These are phyloP conservation scores for Cercophora newfieldiana DNA, from an alignment of 495 filamentous ascomycete genomes.

Conservation along the genomic window DNA sequence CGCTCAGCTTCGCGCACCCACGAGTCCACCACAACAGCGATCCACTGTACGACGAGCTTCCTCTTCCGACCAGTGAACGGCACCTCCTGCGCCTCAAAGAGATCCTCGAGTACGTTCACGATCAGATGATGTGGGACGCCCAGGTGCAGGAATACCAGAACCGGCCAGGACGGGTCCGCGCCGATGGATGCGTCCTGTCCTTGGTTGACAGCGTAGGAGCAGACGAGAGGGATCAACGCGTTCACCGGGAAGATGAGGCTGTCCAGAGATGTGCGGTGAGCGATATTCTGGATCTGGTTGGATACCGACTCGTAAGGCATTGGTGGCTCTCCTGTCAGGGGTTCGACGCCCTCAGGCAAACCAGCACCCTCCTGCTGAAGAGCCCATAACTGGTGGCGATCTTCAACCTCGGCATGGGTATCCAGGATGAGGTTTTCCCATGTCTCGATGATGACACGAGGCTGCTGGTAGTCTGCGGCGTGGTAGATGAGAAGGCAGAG, in stretches of 20 bases:
- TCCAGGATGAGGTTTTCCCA: constrained; percentile 81
- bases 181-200: constrained; percentile 63
- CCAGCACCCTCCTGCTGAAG: constrained; percentile 20
- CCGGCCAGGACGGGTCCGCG: constrained; percentile 69
- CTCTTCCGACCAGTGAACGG: constrained; percentile 70
- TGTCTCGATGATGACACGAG: constrained; percentile 73
- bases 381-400: constrained; percentile 44
- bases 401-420: constrained; percentile 62
- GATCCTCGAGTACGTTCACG: constrained; percentile 72
- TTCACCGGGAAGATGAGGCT: constrained; percentile 71
- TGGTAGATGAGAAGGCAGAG: constrained; percentile 89
- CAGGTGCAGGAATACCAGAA: constrained; percentile 76
- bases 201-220: constrained; percentile 72
- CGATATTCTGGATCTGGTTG: constrained; percentile 71
- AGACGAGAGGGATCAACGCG: constrained; percentile 66
- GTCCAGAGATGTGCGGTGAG: constrained; percentile 70
- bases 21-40: constrained; percentile 35
- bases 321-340: constrained; percentile 32
- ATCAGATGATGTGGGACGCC: constrained; percentile 73
- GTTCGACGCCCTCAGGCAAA: constrained; percentile 15
- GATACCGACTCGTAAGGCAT: constrained; percentile 79
- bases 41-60: constrained; percentile 45
- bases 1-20: constrained; percentile 47
- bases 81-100: constrained; percentile 80
- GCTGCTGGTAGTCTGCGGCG: constrained; percentile 81